These are phyloP conservation scores for Arachis stenosperma DNA, from an alignment of 306 rosid species.

Conservation along the genomic window DNA sequence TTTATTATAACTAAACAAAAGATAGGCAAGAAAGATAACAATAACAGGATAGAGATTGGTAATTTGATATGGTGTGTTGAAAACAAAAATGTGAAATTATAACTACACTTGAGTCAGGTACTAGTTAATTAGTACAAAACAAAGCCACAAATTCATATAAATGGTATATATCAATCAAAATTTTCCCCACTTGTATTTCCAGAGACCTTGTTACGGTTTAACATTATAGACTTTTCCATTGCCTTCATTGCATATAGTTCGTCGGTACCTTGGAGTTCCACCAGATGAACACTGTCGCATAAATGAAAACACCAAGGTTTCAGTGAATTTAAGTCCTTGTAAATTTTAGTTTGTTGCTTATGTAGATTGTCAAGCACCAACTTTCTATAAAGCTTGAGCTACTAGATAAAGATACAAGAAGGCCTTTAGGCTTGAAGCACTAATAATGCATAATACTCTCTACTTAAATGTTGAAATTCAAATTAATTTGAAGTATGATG, in stretches of 20 bases:
- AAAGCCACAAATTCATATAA: slow-evolving; percentile 1
- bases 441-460: too few species aligned
- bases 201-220: slow-evolving; percentile 90
- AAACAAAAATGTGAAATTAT: slow-evolving; percentile 1
- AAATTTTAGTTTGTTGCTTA: too few species aligned
- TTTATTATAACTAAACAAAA: slow-evolving; percentile 14
- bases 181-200: background rate
- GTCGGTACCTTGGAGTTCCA: slow-evolving; percentile 78
- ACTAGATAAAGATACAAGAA: too few species aligned
- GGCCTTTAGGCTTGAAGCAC: too few species aligned
- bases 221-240: slow-evolving; percentile 85
- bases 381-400: background rate
- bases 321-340: too few species aligned
- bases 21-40: too few species aligned
- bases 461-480: too few species aligned
- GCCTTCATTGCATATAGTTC: slow-evolving; percentile 97
- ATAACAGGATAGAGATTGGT: background rate
- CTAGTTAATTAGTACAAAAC: background rate
- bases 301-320: slow-evolving; percentile 29
- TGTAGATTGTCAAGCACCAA: too few species aligned
- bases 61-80: slow-evolving; percentile 12
- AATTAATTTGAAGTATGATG: background rate
- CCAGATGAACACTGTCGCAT: slow-evolving; percentile 84
- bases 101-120: background rate
- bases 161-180: slow-evolving; percentile 1